Evolutionary conservation across 495 filamentous ascomycete genomes (phyloP).

Genomic region (Pseudoneurospora amorphoporcata): DNA sequence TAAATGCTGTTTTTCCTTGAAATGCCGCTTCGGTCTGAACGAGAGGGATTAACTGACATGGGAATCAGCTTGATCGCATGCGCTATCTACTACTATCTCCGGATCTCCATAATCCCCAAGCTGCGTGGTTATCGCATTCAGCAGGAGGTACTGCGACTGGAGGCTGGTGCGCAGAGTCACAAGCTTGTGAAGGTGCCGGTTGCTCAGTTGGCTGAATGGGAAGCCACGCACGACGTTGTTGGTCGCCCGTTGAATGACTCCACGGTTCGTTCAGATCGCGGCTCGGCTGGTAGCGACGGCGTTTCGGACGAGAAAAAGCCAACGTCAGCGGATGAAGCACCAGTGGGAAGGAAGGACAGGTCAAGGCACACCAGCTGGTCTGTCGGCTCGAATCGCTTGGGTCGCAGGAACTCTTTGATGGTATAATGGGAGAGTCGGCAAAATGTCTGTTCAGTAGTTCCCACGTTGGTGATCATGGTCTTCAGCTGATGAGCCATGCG

Average conservation of each 20-base stretch:
- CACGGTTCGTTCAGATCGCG: background rate
- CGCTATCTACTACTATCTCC: constrained; percentile 46
- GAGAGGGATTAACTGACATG: background rate
- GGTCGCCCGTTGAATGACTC: constrained; percentile 19
- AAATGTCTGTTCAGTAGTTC: too few species aligned
- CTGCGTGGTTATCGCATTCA: constrained; percentile 42
- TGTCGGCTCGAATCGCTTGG: background rate
- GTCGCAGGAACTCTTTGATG: background rate
- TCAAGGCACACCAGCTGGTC: background rate
- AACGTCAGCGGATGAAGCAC: background rate
- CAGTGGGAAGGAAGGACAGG: background rate
- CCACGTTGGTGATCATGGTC: too few species aligned
- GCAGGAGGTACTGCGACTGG: constrained; percentile 40
- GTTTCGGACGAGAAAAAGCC: background rate
- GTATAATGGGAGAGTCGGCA: background rate
- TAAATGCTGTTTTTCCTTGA: constrained; percentile 23
- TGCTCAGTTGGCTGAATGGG: constrained; percentile 39
- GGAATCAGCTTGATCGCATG: constrained; percentile 35
- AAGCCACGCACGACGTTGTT: constrained; percentile 45
- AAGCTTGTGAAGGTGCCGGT: constrained; percentile 44
- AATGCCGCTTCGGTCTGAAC: background rate
- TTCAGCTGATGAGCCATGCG: too few species aligned
- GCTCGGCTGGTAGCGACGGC: background rate
- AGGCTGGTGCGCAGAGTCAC: constrained; percentile 42
- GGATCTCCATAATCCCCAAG: constrained; percentile 43